Percentiles rank a stretch among this genome's conserved stretches.
Conservation (phyloP, 2,329 filamentous ascomycete species). For the Cucurbitaria berberidis region DNA sequence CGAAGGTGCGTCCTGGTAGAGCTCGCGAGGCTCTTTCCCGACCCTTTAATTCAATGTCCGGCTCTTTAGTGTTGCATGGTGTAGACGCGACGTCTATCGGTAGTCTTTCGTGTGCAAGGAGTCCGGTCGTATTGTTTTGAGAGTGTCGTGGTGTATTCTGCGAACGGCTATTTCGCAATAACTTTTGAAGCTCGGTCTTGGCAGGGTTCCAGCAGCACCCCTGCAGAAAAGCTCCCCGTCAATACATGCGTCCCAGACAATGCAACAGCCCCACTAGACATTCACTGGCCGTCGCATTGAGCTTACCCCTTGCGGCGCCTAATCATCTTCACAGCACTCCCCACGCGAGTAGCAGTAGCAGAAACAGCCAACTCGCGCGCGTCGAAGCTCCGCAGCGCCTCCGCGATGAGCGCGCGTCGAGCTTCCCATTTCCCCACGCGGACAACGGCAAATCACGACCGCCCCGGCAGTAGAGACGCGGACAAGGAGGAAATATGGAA, state of each 20-base stretch:
- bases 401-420: slow-evolving; percentile 44
- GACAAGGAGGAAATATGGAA: slow-evolving; percentile 90
- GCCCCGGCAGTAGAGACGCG: slow-evolving; percentile 63
- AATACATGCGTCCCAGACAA: slow-evolving; percentile 27
- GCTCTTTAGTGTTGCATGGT: not conserved
- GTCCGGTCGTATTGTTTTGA: not conserved
- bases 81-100: not conserved
- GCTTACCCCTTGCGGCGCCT: slow-evolving; percentile 4
- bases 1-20: slow-evolving; percentile 9
- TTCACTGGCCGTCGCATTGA: slow-evolving; percentile 19
- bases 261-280: slow-evolving; percentile 27
- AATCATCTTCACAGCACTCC: not conserved
- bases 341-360: not conserved
- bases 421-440: slow-evolving; percentile 40
- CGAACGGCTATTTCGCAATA: slow-evolving; percentile 7
- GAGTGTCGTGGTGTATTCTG: not conserved
- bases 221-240: slow-evolving; percentile 38
- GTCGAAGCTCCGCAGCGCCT: slow-evolving; percentile 29
- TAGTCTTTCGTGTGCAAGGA: no score
- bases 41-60: not conserved
- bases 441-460: slow-evolving; percentile 27
- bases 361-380: slow-evolving; percentile 3
- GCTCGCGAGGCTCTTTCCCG: not conserved
- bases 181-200: slow-evolving; percentile 41
- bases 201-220: slow-evolving; percentile 31